Conservation (phyloP, 805 yeast genomes). For the Saccharomycopsis malanga region DNA sequence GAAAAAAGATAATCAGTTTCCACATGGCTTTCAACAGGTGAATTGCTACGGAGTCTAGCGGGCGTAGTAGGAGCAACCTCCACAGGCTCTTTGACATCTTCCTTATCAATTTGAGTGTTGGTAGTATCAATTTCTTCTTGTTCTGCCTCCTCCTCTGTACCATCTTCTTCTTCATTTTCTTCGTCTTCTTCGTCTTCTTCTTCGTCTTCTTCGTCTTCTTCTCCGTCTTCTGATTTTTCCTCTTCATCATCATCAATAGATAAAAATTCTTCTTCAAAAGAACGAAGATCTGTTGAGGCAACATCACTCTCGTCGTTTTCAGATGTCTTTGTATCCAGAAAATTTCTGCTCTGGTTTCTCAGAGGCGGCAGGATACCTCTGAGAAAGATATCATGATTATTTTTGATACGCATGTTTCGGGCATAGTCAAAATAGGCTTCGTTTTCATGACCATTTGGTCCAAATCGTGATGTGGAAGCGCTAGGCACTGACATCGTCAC, state of each 20-base stretch:
- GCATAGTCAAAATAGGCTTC: conserved; percentile 1
- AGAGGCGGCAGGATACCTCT: too few species aligned
- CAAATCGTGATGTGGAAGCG: not conserved
- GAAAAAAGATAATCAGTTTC: conserved; percentile 23
- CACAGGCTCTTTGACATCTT: conserved; percentile 17
- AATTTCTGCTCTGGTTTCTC: too few species aligned
- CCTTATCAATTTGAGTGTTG: conserved; percentile 23
- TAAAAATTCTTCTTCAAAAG: conserved; percentile 32
- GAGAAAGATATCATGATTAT: conserved; percentile 3
- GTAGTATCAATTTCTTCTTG: not conserved
- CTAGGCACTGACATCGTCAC: too few species aligned
- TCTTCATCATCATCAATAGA: conserved; percentile 39
- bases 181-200: conserved; percentile 20
- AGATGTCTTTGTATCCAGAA: too few species aligned
- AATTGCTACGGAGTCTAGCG: not conserved
- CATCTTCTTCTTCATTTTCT: conserved; percentile 22
- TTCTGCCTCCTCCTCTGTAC: conserved; percentile 21
- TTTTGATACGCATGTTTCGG: not conserved
- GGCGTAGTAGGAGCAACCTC: not conserved
- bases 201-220: conserved; percentile 22
- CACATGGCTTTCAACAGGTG: conserved; percentile 22
- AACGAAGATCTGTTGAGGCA: not conserved
- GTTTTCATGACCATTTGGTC: not conserved
- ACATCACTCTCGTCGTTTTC: not conserved
- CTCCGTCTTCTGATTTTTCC: conserved; percentile 21